These are phyloP conservation scores for Sideroxylon spinosum DNA, from an alignment of 179 eudicot genomes.

Conservation along the genomic window DNA sequence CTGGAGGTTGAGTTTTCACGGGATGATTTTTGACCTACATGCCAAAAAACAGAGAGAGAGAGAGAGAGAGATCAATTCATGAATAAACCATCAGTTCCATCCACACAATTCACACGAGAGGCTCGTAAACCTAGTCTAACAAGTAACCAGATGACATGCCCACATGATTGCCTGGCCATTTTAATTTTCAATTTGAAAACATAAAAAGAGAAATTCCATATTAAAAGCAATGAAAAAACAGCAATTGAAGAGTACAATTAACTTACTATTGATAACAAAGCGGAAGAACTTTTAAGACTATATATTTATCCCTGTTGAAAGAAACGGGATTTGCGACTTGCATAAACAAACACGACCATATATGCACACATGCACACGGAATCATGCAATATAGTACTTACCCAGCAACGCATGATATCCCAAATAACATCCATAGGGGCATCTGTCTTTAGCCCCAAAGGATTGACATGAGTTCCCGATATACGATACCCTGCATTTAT, in stretches of 20 bases:
- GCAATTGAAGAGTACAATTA: not conserved
- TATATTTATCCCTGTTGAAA: not conserved
- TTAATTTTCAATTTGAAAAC: conserved; percentile 1
- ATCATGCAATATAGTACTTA: conserved; percentile 25
- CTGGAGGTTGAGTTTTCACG: conserved; percentile 76
- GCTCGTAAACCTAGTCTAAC: not conserved
- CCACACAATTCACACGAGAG: not conserved
- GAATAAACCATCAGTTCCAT: not conserved
- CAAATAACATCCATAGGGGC: conserved; percentile 97
- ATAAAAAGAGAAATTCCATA: not conserved
- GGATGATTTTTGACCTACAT: conserved; percentile 79
- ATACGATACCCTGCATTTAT: conserved; percentile 95
- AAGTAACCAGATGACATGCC: not conserved
- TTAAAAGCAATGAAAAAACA: not conserved
- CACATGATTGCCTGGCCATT: not conserved
- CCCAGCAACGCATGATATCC: conserved; percentile 99
- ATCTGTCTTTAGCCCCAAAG: conserved; percentile 80
- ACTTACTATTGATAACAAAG: not conserved
- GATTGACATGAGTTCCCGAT: conserved; percentile 86
- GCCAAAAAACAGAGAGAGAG: not conserved
- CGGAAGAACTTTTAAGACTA: not conserved
- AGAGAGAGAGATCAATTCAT: not conserved
- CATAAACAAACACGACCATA: too few species aligned
- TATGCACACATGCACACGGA: not conserved
- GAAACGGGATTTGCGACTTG: not conserved